Percentiles rank a stretch among this genome's conserved stretches.
Evolutionary conservation across 331 rosid genomes (phyloP).

Genomic region (Saraca asoca): DNA sequence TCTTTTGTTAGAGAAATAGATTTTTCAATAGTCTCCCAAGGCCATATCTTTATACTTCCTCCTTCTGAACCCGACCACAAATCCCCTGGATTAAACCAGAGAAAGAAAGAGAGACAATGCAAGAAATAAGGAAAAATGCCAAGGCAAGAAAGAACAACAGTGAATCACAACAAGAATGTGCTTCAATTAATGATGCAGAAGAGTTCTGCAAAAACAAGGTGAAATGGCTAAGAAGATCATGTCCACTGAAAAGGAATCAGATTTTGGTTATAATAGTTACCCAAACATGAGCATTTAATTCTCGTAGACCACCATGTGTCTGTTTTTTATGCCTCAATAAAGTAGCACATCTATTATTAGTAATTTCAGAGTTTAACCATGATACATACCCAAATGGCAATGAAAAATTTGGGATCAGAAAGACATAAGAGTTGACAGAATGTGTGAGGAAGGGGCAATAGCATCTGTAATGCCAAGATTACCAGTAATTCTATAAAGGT

Average conservation of each 20-base stretch:
- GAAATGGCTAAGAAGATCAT: not conserved
- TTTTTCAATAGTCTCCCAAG: slow-evolving; percentile 85
- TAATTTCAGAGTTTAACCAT: not conserved
- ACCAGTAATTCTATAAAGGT: not conserved
- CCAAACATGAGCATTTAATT: slow-evolving; percentile 1
- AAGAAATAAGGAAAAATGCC: not conserved
- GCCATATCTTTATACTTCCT: slow-evolving; percentile 84
- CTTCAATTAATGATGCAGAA: slow-evolving; percentile 4
- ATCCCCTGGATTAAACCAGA: slow-evolving; percentile 61
- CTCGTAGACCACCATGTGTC: not conserved
- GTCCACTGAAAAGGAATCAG: slow-evolving; percentile 8
- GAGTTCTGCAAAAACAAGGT: not conserved
- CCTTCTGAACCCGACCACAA: slow-evolving; percentile 98
- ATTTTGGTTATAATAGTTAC: slow-evolving; percentile 4
- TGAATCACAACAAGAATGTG: slow-evolving; percentile 32
- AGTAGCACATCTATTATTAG: not conserved
- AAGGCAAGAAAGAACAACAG: slow-evolving; percentile 21
- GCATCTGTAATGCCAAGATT: not conserved
- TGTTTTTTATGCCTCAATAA: not conserved
- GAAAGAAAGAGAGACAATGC: not conserved
- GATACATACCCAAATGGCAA: not conserved
- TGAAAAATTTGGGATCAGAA: not conserved
- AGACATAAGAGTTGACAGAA: not conserved
- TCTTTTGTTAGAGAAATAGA: slow-evolving; percentile 57
- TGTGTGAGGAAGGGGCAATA: not conserved